Evolutionary conservation across 2,329 filamentous ascomycete genomes (phyloP).

Genomic region (Dichotomopilus funicola): DNA sequence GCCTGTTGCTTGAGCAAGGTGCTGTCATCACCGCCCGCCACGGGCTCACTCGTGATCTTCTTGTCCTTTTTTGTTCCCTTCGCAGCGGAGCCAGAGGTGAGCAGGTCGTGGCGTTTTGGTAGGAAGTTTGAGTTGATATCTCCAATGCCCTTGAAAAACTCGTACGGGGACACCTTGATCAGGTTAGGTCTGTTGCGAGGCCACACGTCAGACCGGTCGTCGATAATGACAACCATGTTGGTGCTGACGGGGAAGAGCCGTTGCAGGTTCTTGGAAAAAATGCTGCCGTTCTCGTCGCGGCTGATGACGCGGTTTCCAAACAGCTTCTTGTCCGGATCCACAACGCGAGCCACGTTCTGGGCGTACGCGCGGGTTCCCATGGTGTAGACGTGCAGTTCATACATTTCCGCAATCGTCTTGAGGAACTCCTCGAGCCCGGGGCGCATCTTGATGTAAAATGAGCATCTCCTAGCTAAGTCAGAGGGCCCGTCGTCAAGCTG

Average conservation of each 20-base stretch:
- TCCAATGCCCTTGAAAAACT: slow-evolving; percentile 96
- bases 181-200: slow-evolving; percentile 82
- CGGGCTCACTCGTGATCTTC: slow-evolving; percentile 24
- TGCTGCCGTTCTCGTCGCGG: slow-evolving; percentile 91
- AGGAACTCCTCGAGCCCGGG: slow-evolving; percentile 80
- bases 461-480: slow-evolving; percentile 64
- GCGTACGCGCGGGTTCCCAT: slow-evolving; percentile 99
- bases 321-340: slow-evolving; percentile 81
- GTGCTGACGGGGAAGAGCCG: slow-evolving; percentile 93
- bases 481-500: slow-evolving; percentile 82
- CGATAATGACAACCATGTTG: slow-evolving; percentile 98
- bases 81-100: slow-evolving; percentile 28
- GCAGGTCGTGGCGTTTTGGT: slow-evolving; percentile 62
- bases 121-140: slow-evolving; percentile 98
- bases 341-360: slow-evolving; percentile 81
- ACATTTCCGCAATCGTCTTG: slow-evolving; percentile 67
- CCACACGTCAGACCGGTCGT: slow-evolving; percentile 96
- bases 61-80: slow-evolving; percentile 12
- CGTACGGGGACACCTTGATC: slow-evolving; percentile 90
- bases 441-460: slow-evolving; percentile 97
- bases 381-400: slow-evolving; percentile 96
- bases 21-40: slow-evolving; percentile 60
- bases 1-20: slow-evolving; percentile 66
- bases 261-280: slow-evolving; percentile 83
- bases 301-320: slow-evolving; percentile 95